Evolutionary conservation across 2,329 filamentous ascomycete genomes (phyloP).

Genomic region (Blastomyces silverae): DNA sequence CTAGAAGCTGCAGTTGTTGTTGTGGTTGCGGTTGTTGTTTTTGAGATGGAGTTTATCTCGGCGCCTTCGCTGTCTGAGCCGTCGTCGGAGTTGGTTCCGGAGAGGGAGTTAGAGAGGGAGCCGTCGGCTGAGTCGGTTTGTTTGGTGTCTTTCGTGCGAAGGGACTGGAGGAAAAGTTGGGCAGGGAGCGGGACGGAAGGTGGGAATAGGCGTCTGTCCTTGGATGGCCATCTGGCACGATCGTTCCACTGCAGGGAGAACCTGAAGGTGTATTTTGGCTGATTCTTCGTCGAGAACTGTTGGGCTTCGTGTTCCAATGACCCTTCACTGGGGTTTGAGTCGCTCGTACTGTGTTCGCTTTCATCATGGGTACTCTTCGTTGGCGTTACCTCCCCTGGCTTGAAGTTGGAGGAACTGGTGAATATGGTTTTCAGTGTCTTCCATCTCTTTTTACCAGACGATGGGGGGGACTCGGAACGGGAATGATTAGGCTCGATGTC

Average conservation of each 20-base stretch:
- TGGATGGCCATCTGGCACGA: conserved; percentile 44
- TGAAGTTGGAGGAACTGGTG: conserved; percentile 40
- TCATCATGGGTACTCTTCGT: conserved; percentile 37
- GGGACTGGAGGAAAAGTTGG: conserved; percentile 47
- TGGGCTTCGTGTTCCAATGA: background rate
- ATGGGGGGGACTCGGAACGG: conserved; percentile 23
- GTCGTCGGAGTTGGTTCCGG: conserved; percentile 20
- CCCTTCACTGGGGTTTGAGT: background rate
- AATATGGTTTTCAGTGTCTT: conserved; percentile 48
- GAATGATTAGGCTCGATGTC: conserved; percentile 21
- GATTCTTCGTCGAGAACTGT: conserved; percentile 22
- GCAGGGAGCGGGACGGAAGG: conserved; percentile 53
- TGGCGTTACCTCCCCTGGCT: conserved; percentile 39
- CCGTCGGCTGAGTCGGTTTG: conserved; percentile 19
- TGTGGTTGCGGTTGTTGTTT: background rate
- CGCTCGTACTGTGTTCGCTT: conserved; percentile 24
- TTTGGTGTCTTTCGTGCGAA: conserved; percentile 16
- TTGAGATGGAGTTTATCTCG: conserved; percentile 17
- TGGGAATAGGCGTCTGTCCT: conserved; percentile 49
- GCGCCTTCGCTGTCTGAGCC: conserved; percentile 20
- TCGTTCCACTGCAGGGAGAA: conserved; percentile 62
- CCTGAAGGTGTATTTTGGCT: conserved; percentile 57
- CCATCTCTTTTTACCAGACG: conserved; percentile 43
- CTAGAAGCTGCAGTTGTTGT: background rate
- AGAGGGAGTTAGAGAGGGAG: conserved; percentile 20